Evolutionary conservation across 2,329 filamentous ascomycete species (phyloP), one percentile per base, ranked within the genome.

Genomic region (Cercospora citrullina): DNA sequence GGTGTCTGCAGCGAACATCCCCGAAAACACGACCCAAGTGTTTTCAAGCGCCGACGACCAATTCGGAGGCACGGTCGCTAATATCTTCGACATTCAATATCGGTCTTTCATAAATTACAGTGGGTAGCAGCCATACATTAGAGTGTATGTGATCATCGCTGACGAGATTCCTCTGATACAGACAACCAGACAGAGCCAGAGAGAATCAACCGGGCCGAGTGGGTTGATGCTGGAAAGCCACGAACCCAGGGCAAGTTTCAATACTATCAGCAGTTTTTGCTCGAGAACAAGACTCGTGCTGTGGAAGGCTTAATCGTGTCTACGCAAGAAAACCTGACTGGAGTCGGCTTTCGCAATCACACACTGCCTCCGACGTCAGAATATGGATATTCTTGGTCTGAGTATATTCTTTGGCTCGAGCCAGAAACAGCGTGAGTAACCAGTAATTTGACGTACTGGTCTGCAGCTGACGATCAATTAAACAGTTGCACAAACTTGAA

Each of bases 21-120:
- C 66, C 1, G 14, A 42, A 5, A 65, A 68, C 62, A 55, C 64
- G n/a, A 68, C 62, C 9, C 39, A 60, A 8, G 18, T 65, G 4
- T 68, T 65, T 9, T 42, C 42, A n/a, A 59, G 63, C 30, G 55
- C 55, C 10, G n/a, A 26, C 5, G 28, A 18, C 5, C 12, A 28
- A 4, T 45, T 45, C 9, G 18, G 66, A 58, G 39, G 53, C 26
- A 61, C 62, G 5, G 58, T 68, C 4, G 66, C 66, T 2, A 51
- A 57, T 5, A 5, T 65, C 9, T 57, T 65, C 14, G 66, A 65
- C 57, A 68, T 68, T 9, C 62, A 68, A 21, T 68, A 58, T 7
- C 36, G 66, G 12, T 68, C 66, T 26, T 68, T 61, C 57, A 48
- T 65, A 21, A 65, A 65, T 14, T 68, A 68, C 53, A 68, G 62